Evolutionary conservation across 352 stramenopile genomes (phyloP).

Genomic region (Plasmopara halstedii): DNA sequence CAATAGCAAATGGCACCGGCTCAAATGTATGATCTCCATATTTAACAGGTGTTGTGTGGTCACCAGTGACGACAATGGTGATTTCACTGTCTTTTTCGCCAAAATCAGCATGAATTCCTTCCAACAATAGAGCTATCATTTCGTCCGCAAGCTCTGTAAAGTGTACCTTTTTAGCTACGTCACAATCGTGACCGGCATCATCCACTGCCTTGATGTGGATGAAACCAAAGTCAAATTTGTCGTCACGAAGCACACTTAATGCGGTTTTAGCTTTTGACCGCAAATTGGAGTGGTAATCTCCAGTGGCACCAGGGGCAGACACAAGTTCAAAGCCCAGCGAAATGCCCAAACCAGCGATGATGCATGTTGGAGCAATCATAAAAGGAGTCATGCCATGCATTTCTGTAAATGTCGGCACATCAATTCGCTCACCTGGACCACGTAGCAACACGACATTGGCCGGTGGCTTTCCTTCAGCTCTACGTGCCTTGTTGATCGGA

Average conservation of each 20-base stretch:
- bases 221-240: slow-evolving; percentile 70
- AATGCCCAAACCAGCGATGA: slow-evolving; percentile 83
- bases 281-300: slow-evolving; percentile 82
- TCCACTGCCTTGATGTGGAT: slow-evolving; percentile 84
- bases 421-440: slow-evolving; percentile 77
- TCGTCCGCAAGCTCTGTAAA: slow-evolving; percentile 81
- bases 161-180: slow-evolving; percentile 79
- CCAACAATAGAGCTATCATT: slow-evolving; percentile 61
- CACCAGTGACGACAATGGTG: slow-evolving; percentile 79
- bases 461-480: slow-evolving; percentile 40
- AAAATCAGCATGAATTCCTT: slow-evolving; percentile 36
- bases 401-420: slow-evolving; percentile 73
- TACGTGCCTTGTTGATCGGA: slow-evolving; percentile 68
- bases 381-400: slow-evolving; percentile 77
- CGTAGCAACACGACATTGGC: slow-evolving; percentile 83
- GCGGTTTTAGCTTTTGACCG: slow-evolving; percentile 73
- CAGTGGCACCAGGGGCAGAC: slow-evolving; percentile 61
- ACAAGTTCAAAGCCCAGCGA: slow-evolving; percentile 75
- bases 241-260: slow-evolving; percentile 30
- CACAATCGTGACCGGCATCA: slow-evolving; percentile 78
- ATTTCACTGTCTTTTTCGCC: slow-evolving; percentile 37
- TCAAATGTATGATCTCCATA: slow-evolving; percentile 87
- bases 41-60: slow-evolving; percentile 82
- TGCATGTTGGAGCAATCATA: slow-evolving; percentile 86
- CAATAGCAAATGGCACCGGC: slow-evolving; percentile 74